Base-by-base conservation (phyloP, 768 basidiomycete species). In the Suillus brevipes region DNA sequence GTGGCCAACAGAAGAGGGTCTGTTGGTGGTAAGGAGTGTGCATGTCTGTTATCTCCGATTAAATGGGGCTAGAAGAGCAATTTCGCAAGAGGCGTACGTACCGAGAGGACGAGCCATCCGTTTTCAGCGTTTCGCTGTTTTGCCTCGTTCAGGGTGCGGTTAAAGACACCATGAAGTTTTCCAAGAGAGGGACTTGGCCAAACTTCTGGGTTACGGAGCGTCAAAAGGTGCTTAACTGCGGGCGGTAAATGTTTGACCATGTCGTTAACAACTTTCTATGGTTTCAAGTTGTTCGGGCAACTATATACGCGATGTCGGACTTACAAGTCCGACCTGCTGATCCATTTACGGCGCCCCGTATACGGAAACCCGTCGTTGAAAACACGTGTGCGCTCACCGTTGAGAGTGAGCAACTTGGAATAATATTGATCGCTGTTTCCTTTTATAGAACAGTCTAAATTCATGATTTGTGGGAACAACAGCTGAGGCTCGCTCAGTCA, bases 81-180 rank as follows among this genome's bases (percentile, higher is more conserved):
- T 64, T 53, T 50, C 65, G 66, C 42, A 64, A 55, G 63, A n/a
- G 61, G 65, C 49, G 43, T 64, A 75, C 84, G 72, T 75, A 90
- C 92, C 69, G 91, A 83, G 28, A 94, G 81, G 60, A 92, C 91
- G 23, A 94, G 83, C 92, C 92, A 94, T 55, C 88, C 91, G 13
- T 85, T 88, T 77, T 88, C 88, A 38, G 86, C 91, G 20, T 84
- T 87, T 67, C 83, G 85, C 53, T 78, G 75, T 71, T 80, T 81
- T 36, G 92, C 92, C 73, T 91, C 88, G 55, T 78, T 80, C 67
- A 85, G 84, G n/a, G 92, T 89, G 58, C 79, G 81, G 9, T 78
- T 72, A 69, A 95, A 84, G 31, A 92, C 78, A 40, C 71, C 77
- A 69, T 84, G 83, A 28, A 94, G 78, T 67, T 76, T 82, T 20